Evolutionary conservation across 1,139 yeast species (phyloP).

Genomic region (Zygotorulaspora mrakii): DNA sequence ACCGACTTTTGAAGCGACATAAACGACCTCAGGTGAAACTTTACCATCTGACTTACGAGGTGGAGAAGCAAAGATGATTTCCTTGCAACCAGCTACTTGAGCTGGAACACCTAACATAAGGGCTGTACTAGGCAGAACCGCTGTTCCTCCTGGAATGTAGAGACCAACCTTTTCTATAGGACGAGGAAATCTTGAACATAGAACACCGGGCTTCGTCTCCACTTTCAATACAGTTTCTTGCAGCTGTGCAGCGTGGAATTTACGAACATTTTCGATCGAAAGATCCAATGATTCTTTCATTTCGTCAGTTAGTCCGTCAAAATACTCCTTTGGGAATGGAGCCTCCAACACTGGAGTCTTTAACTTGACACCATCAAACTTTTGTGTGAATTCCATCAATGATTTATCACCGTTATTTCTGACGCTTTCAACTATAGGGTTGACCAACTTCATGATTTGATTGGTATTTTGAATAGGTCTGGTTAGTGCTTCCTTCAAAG

Average conservation of each 20-base stretch:
- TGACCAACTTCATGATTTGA: slow-evolving; percentile 86
- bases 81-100: slow-evolving; percentile 93
- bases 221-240: slow-evolving; percentile 69
- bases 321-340: slow-evolving; percentile 78
- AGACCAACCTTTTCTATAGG: slow-evolving; percentile 93
- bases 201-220: slow-evolving; percentile 91
- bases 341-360: slow-evolving; percentile 72
- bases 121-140: slow-evolving; percentile 95
- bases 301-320: slow-evolving; percentile 58
- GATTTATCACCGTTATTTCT: slow-evolving; percentile 80
- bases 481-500: slow-evolving; percentile 57
- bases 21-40: slow-evolving; percentile 94
- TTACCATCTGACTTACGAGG: slow-evolving; percentile 85
- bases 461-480: slow-evolving; percentile 91
- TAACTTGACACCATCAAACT: slow-evolving; percentile 81
- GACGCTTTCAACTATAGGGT: slow-evolving; percentile 82
- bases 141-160: slow-evolving; percentile 98
- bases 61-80: slow-evolving; percentile 95
- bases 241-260: slow-evolving; percentile 91
- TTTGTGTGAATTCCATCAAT: slow-evolving; percentile 76
- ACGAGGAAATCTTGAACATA: slow-evolving; percentile 89
- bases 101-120: slow-evolving; percentile 99
- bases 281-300: slow-evolving; percentile 83
- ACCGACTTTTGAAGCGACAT: slow-evolving; percentile 93
- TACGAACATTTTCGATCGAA: slow-evolving; percentile 81